Evolutionary conservation across 192 early-diverging fungal genomes (phyloP).

Genomic region (Rhizoclosmatium globosum): DNA sequence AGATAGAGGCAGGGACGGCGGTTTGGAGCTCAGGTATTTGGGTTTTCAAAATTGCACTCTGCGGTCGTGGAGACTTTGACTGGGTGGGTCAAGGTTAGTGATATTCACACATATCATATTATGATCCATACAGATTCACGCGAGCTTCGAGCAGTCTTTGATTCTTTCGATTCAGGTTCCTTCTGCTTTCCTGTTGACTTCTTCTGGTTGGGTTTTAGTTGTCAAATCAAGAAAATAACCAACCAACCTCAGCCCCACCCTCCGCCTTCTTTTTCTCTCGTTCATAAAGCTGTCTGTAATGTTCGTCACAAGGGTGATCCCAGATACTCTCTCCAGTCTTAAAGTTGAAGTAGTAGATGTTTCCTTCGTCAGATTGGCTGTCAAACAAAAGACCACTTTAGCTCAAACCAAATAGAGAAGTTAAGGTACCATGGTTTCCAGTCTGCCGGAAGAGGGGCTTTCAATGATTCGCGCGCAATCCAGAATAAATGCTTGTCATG

Average conservation of each 20-base stretch:
- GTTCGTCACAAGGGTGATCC: slow-evolving; percentile 75
- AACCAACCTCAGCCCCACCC: not conserved
- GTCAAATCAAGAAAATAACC: not conserved
- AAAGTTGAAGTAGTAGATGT: slow-evolving; percentile 73
- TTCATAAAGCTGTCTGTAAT: slow-evolving; percentile 66
- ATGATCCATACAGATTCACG: not conserved
- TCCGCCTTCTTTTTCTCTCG: slow-evolving; percentile 58
- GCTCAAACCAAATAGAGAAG: not conserved
- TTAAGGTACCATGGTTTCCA: slow-evolving; percentile 67
- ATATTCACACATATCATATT: no score
- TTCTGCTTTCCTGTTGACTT: not conserved
- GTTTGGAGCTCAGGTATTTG: not conserved
- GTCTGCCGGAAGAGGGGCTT: slow-evolving; percentile 66
- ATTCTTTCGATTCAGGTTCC: not conserved
- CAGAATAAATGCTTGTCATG: slow-evolving; percentile 64
- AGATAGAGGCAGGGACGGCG: not conserved
- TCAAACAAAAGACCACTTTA: not conserved
- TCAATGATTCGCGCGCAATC: slow-evolving; percentile 69
- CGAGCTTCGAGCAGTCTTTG: not conserved
- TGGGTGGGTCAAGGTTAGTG: not conserved
- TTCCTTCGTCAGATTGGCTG: slow-evolving; percentile 71
- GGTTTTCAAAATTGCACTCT: not conserved
- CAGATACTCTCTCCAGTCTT: slow-evolving; percentile 68
- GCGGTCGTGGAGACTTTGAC: slow-evolving; percentile 6
- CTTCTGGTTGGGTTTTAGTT: not conserved